These are phyloP conservation scores for Yamadazyma triangularis DNA, from an alignment of 1,139 yeast species.

Conservation along the genomic window DNA sequence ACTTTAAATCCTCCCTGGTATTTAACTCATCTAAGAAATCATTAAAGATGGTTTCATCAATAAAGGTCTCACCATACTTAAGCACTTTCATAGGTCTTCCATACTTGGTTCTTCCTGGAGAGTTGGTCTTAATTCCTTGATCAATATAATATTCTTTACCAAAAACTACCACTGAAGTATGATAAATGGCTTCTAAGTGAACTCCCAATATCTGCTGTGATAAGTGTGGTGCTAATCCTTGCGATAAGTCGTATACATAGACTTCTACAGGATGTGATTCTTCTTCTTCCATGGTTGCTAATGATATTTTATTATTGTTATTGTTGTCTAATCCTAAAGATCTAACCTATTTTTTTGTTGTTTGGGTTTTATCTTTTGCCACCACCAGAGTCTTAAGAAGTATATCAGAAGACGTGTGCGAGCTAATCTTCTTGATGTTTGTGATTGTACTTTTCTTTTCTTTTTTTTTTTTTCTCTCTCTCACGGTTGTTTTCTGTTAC, in stretches of 20 bases:
- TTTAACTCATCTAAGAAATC: constrained; percentile 51
- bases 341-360: too few relatives aligned
- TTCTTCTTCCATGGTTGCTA: too few relatives aligned
- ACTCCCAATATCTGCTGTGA: constrained; percentile 44
- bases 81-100: constrained; percentile 54
- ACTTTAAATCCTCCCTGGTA: constrained; percentile 34
- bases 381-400: too few relatives aligned
- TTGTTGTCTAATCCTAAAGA: too few relatives aligned
- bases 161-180: constrained; percentile 57
- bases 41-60: constrained; percentile 47
- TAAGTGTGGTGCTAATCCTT: constrained; percentile 38
- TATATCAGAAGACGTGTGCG: too few relatives aligned
- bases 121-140: constrained; percentile 48
- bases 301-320: too few relatives aligned
- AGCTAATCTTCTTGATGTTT: too few relatives aligned
- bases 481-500: too few relatives aligned
- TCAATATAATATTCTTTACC: constrained; percentile 57
- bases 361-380: too few relatives aligned
- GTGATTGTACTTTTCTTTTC: too few relatives aligned
- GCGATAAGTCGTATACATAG: constrained; percentile 62
- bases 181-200: constrained; percentile 60
- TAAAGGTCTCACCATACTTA: constrained; percentile 50
- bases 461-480: too few relatives aligned
- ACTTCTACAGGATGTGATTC: constrained; percentile 38
- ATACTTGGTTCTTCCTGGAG: constrained; percentile 55